Evolutionary conservation across 208 protist species (phyloP), one percentile per base, ranked within the genome.

Genomic region (Acanthamoeba sp.): DNA sequence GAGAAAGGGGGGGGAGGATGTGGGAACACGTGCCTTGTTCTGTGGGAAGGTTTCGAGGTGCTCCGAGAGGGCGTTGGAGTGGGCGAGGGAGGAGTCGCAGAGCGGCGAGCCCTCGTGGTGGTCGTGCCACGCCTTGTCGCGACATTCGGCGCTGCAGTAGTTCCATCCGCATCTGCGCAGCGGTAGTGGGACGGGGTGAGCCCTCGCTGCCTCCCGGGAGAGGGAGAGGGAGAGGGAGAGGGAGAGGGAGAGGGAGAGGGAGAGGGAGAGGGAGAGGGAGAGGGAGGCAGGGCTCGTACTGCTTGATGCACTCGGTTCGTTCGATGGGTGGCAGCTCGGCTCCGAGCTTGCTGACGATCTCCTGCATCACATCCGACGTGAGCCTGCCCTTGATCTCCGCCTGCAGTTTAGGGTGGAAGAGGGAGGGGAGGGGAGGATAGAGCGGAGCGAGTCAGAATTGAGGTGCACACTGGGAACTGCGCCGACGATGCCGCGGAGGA

Each of bases 91-190:
- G 9, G 85, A 20, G 57, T 18, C 42, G 55, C 85, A 91, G 3
- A 91, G 42, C 24, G 85, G 85, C 9, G 85, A 91, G 32, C 4
- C 57, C n/a, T 91, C 85, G 85, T 91, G 85, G 85, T 91, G 85
- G 14, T 91, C 59, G 10, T 69, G 85, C 85, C 85, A 91, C 1
- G 85, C 85, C 57, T 91, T 42, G 27, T 91, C 57, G 4, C 59
- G 45, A 32, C 85, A 91, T 32, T 91, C 57, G 7, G 52, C 7
- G 59, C 85, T 73, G 55, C 85, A 91, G 55, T 91, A 91, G 32
- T 32, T 24, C 9, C 29, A 29, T 0, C 85, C 85, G 42, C 85
- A 91, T 3, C 52, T 91, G 48, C 52, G 10, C 48, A n/a, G 42
- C 10, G 42, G 42, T 48, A 3, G 42, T 48, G 42, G 42, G n/a